Conservation (phyloP, 225 moss, liverwort and hornwort genomes). For the Polytrichum commune region DNA sequence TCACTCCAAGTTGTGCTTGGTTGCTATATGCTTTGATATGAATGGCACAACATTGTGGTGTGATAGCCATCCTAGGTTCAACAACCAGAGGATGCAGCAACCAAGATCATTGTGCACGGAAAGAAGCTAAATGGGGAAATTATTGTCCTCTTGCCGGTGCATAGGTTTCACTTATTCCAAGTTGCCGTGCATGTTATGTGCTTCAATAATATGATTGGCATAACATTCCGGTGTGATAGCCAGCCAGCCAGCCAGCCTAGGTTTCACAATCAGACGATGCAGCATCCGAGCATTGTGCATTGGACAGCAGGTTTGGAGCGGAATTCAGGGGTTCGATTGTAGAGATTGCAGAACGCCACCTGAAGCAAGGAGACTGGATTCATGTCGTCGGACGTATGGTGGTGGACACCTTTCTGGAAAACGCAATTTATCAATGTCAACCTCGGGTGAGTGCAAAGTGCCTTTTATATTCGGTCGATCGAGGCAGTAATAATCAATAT, state of each 20-base stretch:
- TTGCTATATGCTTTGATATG: not conserved
- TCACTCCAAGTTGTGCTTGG: not conserved
- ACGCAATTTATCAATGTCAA: conserved; percentile 38
- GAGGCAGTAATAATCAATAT: not conserved
- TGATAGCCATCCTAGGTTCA: not conserved
- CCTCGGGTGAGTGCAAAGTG: conserved; percentile 41
- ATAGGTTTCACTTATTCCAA: too few relatives aligned
- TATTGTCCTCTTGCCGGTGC: not conserved
- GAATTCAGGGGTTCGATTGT: conserved; percentile 87
- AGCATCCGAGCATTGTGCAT: not conserved
- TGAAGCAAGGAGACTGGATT: conserved; percentile 80
- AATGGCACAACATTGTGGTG: not conserved
- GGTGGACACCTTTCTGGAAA: conserved; percentile 54
- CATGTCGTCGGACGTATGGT: conserved; percentile 72
- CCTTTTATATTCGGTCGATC: not conserved
- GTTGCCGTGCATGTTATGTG: too few relatives aligned
- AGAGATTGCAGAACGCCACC: conserved; percentile 81
- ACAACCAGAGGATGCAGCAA: not conserved
- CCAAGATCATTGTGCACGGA: not conserved
- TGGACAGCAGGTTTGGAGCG: conserved; percentile 66
- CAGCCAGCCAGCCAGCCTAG: not conserved
- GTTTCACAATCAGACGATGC: not conserved
- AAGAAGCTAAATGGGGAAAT: not conserved
- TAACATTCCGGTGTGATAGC: too few relatives aligned
- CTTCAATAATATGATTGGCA: not conserved